Conservation (phyloP, 2,329 filamentous ascomycete genomes). For the Cytospora mali region DNA sequence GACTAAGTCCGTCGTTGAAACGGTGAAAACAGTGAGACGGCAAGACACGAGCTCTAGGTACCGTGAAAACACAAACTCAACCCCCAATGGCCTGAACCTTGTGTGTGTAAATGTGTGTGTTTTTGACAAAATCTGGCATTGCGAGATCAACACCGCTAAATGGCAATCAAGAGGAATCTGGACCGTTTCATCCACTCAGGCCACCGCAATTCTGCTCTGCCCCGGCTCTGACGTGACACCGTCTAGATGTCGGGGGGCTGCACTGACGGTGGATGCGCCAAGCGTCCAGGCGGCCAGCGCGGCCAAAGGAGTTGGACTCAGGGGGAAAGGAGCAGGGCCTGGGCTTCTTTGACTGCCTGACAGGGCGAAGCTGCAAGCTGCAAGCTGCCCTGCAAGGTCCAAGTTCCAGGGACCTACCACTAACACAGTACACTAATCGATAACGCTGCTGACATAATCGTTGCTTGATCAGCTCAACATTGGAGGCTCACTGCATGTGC, state of each 20-base stretch:
- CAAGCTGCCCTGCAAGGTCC: constrained; percentile 2
- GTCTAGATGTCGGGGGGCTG: neutral
- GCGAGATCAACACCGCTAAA: neutral
- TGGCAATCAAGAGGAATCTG: neutral
- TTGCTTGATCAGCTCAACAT: constrained; percentile 29
- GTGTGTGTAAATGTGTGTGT: no score
- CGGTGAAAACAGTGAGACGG: neutral
- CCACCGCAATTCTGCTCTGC: neutral
- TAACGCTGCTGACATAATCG: neutral
- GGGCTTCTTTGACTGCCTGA: constrained; percentile 1
- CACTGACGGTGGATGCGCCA: neutral
- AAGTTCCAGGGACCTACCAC: neutral
- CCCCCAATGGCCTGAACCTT: neutral
- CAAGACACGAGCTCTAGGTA: neutral
- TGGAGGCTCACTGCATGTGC: no score
- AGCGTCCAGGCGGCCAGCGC: neutral
- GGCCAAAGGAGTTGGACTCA: neutral
- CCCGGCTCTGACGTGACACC: neutral
- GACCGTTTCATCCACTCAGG: neutral
- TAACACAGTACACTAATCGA: neutral
- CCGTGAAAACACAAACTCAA: neutral
- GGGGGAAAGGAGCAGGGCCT: constrained; percentile 2
- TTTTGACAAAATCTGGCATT: neutral
- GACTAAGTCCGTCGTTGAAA: neutral
- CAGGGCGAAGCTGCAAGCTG: neutral